These are phyloP conservation scores for Colletotrichum tropicale DNA, from an alignment of 2,329 filamentous ascomycete species.

Conservation along the genomic window DNA sequence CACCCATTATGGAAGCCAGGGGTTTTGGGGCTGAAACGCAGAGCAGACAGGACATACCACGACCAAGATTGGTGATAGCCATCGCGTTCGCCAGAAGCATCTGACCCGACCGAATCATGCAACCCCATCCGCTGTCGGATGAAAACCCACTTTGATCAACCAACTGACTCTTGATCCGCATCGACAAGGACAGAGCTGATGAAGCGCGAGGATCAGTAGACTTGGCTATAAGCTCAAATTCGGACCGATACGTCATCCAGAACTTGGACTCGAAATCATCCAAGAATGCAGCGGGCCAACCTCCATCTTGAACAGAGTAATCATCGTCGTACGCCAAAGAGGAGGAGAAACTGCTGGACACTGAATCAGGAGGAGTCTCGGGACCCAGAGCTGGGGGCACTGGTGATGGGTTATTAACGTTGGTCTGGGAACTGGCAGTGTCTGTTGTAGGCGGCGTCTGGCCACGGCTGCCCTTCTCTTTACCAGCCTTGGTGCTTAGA, in stretches of 20 bases:
- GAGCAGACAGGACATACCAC: slow-evolving; percentile 59
- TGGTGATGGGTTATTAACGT: neutral
- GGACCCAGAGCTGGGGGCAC: slow-evolving; percentile 32
- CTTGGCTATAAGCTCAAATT: slow-evolving; percentile 82
- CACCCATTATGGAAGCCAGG: neutral
- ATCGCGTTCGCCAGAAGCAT: slow-evolving; percentile 89
- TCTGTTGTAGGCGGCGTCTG: slow-evolving; percentile 19
- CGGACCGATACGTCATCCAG: slow-evolving; percentile 96
- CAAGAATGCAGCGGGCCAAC: slow-evolving; percentile 86
- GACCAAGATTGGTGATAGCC: slow-evolving; percentile 72
- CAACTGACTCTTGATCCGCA: slow-evolving; percentile 82
- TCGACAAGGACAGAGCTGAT: slow-evolving; percentile 78
- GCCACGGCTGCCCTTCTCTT: neutral
- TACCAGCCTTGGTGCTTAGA: slow-evolving; percentile 36
- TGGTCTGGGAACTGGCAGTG: slow-evolving; percentile 10
- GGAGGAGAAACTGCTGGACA: slow-evolving; percentile 56
- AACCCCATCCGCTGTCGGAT: slow-evolving; percentile 96
- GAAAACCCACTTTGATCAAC: slow-evolving; percentile 83
- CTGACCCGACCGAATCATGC: slow-evolving; percentile 97
- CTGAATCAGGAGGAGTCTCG: slow-evolving; percentile 53
- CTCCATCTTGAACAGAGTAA: slow-evolving; percentile 48
- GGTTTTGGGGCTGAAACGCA: neutral
- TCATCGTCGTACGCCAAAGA: slow-evolving; percentile 50
- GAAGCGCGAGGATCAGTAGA: slow-evolving; percentile 75
- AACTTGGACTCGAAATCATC: slow-evolving; percentile 92